Conservation (phyloP, 257 asterid genomes). For the Coffea eugenioides region DNA sequence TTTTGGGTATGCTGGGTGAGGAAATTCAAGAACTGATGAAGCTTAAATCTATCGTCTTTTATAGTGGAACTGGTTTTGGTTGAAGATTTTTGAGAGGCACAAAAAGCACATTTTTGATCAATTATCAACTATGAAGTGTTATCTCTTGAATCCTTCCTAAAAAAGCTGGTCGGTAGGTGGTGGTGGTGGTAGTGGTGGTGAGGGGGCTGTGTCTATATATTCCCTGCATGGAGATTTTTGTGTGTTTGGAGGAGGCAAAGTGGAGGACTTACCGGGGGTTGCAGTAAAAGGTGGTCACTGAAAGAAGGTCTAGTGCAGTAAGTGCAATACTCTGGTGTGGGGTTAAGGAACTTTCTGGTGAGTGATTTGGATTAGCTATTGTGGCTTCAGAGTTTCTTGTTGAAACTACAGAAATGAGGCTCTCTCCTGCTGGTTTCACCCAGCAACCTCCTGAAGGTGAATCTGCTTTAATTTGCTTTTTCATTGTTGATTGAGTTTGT, state of each 20-base stretch:
- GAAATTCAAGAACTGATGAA: slow-evolving; percentile 39
- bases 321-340: slow-evolving; percentile 9
- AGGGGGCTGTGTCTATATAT: slow-evolving; percentile 5
- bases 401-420: slow-evolving; percentile 57
- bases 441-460: slow-evolving; percentile 71
- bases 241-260: slow-evolving; percentile 26
- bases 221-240: slow-evolving; percentile 29
- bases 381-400: slow-evolving; percentile 21
- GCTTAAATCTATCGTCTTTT: slow-evolving; percentile 30
- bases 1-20: slow-evolving; percentile 21
- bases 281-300: slow-evolving; percentile 29
- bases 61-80: slow-evolving; percentile 44
- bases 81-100: slow-evolving; percentile 24
- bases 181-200: slow-evolving; percentile 1
- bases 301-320: not conserved
- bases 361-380: slow-evolving; percentile 18
- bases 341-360: slow-evolving; percentile 21
- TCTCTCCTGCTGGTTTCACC: slow-evolving; percentile 41
- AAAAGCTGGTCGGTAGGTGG: slow-evolving; percentile 29
- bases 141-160: slow-evolving; percentile 9
- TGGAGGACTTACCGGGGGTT: slow-evolving; percentile 28
- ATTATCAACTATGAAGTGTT: slow-evolving; percentile 21
- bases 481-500: no score
- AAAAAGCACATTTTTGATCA: not conserved
- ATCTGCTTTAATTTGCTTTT: not conserved